Evolutionary conservation across 225 moss, liverwort and hornwort genomes (phyloP), one percentile per base, ranked within the genome.

Genomic region (Climacium dendroides): DNA sequence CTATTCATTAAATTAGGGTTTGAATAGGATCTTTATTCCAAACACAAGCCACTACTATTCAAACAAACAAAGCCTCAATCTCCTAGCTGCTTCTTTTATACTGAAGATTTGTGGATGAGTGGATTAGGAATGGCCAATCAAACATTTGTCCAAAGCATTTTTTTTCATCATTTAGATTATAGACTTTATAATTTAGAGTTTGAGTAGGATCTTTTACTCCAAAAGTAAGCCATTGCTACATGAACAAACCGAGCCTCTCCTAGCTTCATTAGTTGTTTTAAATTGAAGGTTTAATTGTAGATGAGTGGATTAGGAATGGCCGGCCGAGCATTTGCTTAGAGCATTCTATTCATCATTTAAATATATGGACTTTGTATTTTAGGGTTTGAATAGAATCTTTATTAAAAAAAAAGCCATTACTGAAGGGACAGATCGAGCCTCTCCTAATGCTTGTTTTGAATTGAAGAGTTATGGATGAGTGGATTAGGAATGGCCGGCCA

Each of bases 1-100:
- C 4, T 69, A 39, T 69, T 69, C 13, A 39, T 69, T 39, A 45
- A 47, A 47, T 15, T 4, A 73, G 3, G 6, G 0, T 72, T 41
- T 28, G 16, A 45, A 3, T 17, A 72, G 45, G 16, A 72, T 45
- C 28, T 72, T 69, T 17, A 72, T 16, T 28, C 45, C 6, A 11
- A 72, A 29, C 45, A 10, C 17, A 28, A 45, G 10, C 9, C 5
- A 18, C 2, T 19, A 4, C 11, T 30, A 30, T 4, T 1, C 0
- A 1, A 3, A 43, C 1, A 1, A 3, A 45, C 2, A 6, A 3
- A n/a, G 66, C 66, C n/a, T n/a, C n/a, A n/a, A n/a, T n/a, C n/a
- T 66, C 48, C 8, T 10, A 48, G 10, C 3, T 61, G 14, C 25
- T n/a, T n/a, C n/a, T n/a, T n/a, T n/a, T n/a, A n/a, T n/a, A n/a